Base-by-base conservation (phyloP, 1,284 basidiomycete genomes). In the Ganoderma boninense region DNA sequence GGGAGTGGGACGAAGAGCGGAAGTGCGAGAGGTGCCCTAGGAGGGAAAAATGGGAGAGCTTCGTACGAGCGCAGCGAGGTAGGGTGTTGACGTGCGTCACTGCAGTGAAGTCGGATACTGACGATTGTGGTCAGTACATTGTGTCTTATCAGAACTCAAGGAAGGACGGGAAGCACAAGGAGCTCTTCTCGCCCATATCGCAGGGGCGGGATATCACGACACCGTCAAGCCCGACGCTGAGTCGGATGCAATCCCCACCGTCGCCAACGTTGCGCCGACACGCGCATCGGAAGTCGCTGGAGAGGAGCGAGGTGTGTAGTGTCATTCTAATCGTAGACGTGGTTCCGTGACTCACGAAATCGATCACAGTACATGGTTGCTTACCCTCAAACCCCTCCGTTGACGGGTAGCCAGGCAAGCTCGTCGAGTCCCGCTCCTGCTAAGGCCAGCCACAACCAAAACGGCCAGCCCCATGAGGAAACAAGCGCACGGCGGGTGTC, bases 31-130 rank as follows among this genome's bases (percentile, higher is more conserved):
- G 74, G 65, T 7, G 57, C 67, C 42, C 70, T 73, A 3, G 67
- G 66, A 10, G 67, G 54, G 20, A 77, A 71, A 68, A n/a, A 65
- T 35, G 65, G 49, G 38, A 73, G 67, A 56, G 67, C 64, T 13
- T 70, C 76, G 29, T 80, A 79, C 65, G 77, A 80, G 67, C 77
- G 79, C 16, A 80, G 78, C 67, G 79, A 80, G 78, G 79, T 79
- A 62, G 62, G 76, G 11, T 32, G 26, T 11, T 35, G 2, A 14
- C 18, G 11, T 18, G 13, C 29, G 29, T 2, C 32, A 54, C 43
- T 43, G 46, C 8, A 8, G 6, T 26, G 23, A 23, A 35, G 23
- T 26, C 54, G 7, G 54, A 63, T 29, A 43, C 65, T 68, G 38
- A 70, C 18, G 29, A 4, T 18, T 18, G 26, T 20, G 54, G 0